Conservation (phyloP, 177 flowering plant genomes). For the Vitis hybrid region DNA sequence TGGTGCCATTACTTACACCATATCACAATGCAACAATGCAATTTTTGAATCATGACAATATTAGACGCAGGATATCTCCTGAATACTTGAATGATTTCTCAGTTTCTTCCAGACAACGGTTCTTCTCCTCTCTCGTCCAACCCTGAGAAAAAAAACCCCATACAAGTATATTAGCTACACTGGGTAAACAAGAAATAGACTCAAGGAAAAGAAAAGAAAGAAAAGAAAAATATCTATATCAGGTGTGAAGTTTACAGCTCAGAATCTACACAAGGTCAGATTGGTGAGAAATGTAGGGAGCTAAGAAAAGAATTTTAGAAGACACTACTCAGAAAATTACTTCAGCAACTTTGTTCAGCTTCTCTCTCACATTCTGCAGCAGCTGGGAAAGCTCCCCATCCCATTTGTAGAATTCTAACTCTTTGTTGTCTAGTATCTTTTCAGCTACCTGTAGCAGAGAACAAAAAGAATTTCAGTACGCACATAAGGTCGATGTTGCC, state of each 20-base stretch:
- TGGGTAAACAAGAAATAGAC: too few species aligned
- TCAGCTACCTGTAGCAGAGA: slow-evolving; percentile 64
- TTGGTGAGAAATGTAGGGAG: not conserved
- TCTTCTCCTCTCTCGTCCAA: slow-evolving; percentile 95
- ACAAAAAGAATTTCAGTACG: not conserved
- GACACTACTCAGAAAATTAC: slow-evolving; percentile 31
- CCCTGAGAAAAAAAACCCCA: slow-evolving; percentile 37
- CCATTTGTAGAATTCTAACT: slow-evolving; percentile 96
- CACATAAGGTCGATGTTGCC: not conserved
- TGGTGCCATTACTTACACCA: slow-evolving; percentile 6
- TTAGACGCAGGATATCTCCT: slow-evolving; percentile 78
- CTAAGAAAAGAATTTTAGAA: slow-evolving; percentile 1
- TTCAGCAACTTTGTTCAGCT: slow-evolving; percentile 86
- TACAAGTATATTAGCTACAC: not conserved
- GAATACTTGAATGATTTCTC: slow-evolving; percentile 89
- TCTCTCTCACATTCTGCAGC: slow-evolving; percentile 83
- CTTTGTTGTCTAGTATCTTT: slow-evolving; percentile 69
- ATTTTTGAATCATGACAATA: slow-evolving; percentile 49
- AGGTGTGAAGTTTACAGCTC: too few species aligned
- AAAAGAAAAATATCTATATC: not conserved
- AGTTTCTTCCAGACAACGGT: slow-evolving; percentile 93
- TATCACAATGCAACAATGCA: not conserved
- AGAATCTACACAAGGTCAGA: too few species aligned
- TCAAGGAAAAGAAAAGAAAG: not conserved
- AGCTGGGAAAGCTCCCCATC: slow-evolving; percentile 83